Percentiles rank a stretch among this genome's conserved stretches.
phyloP scores from a whole-genome alignment of 2,329 filamentous ascomycete species.

The Exophiala phaeomuriformis region DNA sequence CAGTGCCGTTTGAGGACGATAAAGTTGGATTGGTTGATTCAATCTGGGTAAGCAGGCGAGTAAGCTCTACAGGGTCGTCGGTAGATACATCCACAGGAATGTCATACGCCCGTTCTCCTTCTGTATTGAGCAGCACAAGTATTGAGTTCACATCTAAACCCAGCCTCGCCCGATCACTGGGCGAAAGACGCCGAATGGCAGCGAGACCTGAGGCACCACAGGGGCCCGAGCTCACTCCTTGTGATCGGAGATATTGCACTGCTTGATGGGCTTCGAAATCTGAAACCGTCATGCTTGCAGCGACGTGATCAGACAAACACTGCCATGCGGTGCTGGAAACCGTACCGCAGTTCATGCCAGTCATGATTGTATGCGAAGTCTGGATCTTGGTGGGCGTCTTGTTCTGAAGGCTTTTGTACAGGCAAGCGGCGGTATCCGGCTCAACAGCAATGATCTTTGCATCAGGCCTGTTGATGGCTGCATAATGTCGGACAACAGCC shows the following conservation, averaged over 20 bases:
- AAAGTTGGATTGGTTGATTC: no score
- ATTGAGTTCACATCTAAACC: slow-evolving; percentile 45
- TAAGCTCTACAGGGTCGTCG: not conserved
- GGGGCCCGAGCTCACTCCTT: slow-evolving; percentile 50
- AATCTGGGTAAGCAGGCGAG: no score
- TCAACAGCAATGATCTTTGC: slow-evolving; percentile 50
- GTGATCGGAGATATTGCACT: slow-evolving; percentile 45
- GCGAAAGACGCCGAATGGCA: slow-evolving; percentile 48
- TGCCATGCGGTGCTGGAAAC: slow-evolving; percentile 61
- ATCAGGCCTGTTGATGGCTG: slow-evolving; percentile 52
- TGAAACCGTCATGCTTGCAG: slow-evolving; percentile 54
- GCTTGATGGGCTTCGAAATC: slow-evolving; percentile 57
- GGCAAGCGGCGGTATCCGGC: slow-evolving; percentile 55
- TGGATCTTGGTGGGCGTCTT: slow-evolving; percentile 45
- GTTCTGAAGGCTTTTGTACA: slow-evolving; percentile 43
- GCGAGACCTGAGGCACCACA: slow-evolving; percentile 54
- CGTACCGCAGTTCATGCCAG: slow-evolving; percentile 65
- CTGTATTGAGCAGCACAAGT: slow-evolving; percentile 61
- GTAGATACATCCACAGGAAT: not conserved
- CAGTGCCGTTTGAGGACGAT: no score
- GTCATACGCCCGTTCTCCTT: slow-evolving; percentile 51
- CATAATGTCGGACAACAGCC: slow-evolving; percentile 45
- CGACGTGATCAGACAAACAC: slow-evolving; percentile 50
- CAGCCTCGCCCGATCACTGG: slow-evolving; percentile 31
- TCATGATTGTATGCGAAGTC: slow-evolving; percentile 63